phyloP scores from a whole-genome alignment of 768 basidiomycete genomes.

The Gymnopilus dilepis region DNA sequence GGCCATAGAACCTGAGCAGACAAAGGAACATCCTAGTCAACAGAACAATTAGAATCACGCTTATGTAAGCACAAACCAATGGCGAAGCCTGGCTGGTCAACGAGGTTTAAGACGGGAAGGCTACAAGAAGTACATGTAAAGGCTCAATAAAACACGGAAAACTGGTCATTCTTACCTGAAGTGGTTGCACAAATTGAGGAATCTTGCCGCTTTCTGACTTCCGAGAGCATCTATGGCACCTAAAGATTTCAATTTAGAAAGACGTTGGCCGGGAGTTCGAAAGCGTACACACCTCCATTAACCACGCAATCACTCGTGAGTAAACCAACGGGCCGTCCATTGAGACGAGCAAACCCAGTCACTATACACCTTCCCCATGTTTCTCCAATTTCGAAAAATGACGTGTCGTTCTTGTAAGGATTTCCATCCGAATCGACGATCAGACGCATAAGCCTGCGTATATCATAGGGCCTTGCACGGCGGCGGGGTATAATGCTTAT shows the following conservation, averaged over 20 bases:
- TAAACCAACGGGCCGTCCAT: slow-evolving; percentile 40
- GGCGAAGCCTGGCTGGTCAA: slow-evolving; percentile 47
- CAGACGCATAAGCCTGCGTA: slow-evolving; percentile 39
- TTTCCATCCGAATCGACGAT: slow-evolving; percentile 35
- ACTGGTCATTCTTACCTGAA: slow-evolving; percentile 43
- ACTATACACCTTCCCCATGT: slow-evolving; percentile 44
- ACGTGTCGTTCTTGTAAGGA: slow-evolving; percentile 23
- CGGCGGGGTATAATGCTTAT: slow-evolving; percentile 42
- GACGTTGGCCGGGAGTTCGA: too few species aligned
- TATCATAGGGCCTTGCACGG: slow-evolving; percentile 40
- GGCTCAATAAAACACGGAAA: too few species aligned
- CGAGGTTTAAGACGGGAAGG: slow-evolving; percentile 44
- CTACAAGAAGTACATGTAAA: slow-evolving; percentile 20
- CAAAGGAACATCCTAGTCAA: not conserved
- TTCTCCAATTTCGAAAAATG: slow-evolving; percentile 45
- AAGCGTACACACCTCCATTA: slow-evolving; percentile 37
- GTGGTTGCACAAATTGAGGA: slow-evolving; percentile 45
- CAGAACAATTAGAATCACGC: not conserved
- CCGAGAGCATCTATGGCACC: slow-evolving; percentile 46
- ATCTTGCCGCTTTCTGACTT: slow-evolving; percentile 44
- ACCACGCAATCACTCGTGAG: slow-evolving; percentile 44
- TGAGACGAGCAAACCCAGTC: slow-evolving; percentile 43
- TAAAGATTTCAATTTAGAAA: slow-evolving; percentile 19
- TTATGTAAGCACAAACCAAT: slow-evolving; percentile 29
- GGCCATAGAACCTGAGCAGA: slow-evolving; percentile 35